phyloP scores from a whole-genome alignment of 208 protist species.

The Acanthamoeba lenticulata region DNA sequence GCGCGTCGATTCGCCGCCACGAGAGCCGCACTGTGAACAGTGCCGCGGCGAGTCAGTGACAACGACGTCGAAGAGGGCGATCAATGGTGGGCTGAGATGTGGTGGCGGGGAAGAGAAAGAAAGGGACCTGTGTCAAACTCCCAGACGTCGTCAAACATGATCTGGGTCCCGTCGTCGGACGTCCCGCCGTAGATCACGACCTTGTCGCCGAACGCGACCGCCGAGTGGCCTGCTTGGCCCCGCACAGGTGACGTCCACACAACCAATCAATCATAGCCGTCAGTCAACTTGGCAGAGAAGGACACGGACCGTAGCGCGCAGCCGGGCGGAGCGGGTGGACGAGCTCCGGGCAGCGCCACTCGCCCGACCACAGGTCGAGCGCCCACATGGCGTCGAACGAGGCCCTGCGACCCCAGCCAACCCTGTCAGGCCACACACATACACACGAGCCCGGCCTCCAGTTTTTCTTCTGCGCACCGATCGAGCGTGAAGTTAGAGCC shows the following conservation, averaged over 20 bases:
- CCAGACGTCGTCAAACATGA: background rate
- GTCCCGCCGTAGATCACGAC: background rate
- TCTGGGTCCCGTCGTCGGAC: background rate
- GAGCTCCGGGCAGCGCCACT: background rate
- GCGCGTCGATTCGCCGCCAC: background rate
- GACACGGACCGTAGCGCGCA: background rate
- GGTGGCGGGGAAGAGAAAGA: no score
- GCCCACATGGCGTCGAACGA: background rate
- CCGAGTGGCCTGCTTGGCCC: background rate
- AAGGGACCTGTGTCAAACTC: background rate
- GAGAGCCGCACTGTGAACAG: background rate
- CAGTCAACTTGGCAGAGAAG: no score
- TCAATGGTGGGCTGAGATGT: no score
- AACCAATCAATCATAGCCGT: no score
- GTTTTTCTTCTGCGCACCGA: background rate
- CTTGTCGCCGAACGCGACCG: background rate
- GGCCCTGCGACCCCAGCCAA: no score
- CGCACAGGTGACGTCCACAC: no score
- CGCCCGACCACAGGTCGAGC: background rate
- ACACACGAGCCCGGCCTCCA: no score
- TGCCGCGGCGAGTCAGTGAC: no score
- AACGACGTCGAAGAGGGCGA: no score
- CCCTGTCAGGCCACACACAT: background rate
- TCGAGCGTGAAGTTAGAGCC: background rate
- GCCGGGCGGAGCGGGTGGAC: background rate